Evolutionary conservation across 164 flowering plant genomes (phyloP).

Genomic region (Dillenia suffruticosa): DNA sequence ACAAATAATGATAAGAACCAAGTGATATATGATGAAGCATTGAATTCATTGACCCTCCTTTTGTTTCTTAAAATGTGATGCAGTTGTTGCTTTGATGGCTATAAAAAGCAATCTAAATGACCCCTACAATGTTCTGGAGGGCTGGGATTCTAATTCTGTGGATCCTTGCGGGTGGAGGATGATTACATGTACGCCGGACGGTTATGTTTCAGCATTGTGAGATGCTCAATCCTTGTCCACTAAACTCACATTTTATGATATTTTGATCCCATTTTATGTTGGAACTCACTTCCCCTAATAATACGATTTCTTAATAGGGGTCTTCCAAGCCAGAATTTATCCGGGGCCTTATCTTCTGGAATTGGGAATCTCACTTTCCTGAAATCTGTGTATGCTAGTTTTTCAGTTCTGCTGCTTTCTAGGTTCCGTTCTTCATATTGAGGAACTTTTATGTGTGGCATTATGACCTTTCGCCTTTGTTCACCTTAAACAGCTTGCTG

Average conservation of each 20-base stretch:
- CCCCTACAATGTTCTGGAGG: conserved; percentile 84
- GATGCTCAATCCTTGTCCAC: conserved; percentile 17
- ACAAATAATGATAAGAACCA: no score
- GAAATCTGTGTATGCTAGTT: conserved; percentile 74
- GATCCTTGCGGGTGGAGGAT: conserved; percentile 99
- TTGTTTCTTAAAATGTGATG: conserved; percentile 4
- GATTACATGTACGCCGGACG: conserved; percentile 81
- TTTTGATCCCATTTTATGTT: background rate
- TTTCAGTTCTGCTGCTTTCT: background rate
- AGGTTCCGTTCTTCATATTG: background rate
- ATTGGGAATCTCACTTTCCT: conserved; percentile 80
- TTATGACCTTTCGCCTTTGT: no score
- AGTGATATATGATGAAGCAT: background rate
- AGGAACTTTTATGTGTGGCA: background rate
- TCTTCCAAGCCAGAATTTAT: conserved; percentile 76
- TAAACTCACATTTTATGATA: background rate
- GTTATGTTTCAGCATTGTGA: conserved; percentile 82
- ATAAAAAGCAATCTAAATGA: conserved; percentile 65
- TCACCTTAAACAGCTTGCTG: conserved; percentile 45
- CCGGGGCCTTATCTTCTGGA: conserved; percentile 72
- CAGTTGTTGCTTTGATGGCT: conserved; percentile 87
- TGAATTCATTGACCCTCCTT: background rate
- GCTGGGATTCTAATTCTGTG: conserved; percentile 89
- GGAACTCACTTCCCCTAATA: conserved; percentile 1
- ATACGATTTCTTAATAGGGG: conserved; percentile 45